phyloP scores from a whole-genome alignment of 1,284 basidiomycete genomes.

The Ganoderma resinaceum region DNA sequence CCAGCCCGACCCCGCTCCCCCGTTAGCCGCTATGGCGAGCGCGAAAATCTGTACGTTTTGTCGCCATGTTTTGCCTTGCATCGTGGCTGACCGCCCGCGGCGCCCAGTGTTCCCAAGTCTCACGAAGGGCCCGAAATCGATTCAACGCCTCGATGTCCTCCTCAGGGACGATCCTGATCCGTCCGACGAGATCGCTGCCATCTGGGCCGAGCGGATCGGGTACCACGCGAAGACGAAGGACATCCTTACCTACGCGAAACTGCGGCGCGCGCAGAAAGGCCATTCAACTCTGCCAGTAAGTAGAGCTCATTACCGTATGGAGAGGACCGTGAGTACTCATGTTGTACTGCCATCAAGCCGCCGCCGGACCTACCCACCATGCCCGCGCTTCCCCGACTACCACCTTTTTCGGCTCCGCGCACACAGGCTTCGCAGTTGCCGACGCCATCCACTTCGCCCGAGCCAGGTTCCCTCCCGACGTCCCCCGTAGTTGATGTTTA shows the following conservation, averaged over 20 bases:
- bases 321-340: not conserved
- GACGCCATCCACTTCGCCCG: constrained; percentile 26
- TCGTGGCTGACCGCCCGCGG: not conserved
- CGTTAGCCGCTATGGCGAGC: not conserved
- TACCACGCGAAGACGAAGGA: constrained; percentile 9
- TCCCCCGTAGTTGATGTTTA: constrained; percentile 11
- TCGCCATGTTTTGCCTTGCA: too few relatives aligned
- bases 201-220: constrained; percentile 21
- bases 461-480: constrained; percentile 19
- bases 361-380: not conserved
- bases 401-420: constrained; percentile 4
- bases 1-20: too few relatives aligned
- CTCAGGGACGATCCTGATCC: constrained; percentile 16
- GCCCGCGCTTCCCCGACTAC: not conserved
- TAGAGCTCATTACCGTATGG: not conserved
- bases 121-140: not conserved
- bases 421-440: constrained; percentile 14
- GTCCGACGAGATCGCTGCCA: constrained; percentile 1
- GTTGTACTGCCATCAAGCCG: not conserved
- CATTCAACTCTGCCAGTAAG: not conserved
- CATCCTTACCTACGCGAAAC: constrained; percentile 20
- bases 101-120: constrained; percentile 27
- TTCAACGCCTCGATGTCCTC: constrained; percentile 16
- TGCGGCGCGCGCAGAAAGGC: not conserved
- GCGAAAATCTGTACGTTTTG: constrained; percentile 16